Evolutionary conservation across 495 filamentous ascomycete species (phyloP).

Genomic region (Pseudoneurospora amorphoporcata): DNA sequence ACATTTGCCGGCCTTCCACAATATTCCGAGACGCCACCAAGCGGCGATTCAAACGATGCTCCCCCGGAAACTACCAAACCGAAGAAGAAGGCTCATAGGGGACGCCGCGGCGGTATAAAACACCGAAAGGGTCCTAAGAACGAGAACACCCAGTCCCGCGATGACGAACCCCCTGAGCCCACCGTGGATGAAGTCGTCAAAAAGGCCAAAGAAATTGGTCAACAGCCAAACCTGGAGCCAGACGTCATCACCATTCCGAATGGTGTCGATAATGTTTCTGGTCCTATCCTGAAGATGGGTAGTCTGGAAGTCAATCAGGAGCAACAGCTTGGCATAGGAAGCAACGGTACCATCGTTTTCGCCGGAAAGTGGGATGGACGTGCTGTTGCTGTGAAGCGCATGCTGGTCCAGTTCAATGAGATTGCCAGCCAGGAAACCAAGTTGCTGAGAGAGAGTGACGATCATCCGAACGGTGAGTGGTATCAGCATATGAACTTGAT

Average conservation of each 20-base stretch:
- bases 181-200: slow-evolving; percentile 35
- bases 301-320: slow-evolving; percentile 64
- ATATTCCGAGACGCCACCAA: not conserved
- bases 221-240: slow-evolving; percentile 43
- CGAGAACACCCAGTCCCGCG: slow-evolving; percentile 31
- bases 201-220: slow-evolving; percentile 33
- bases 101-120: slow-evolving; percentile 68
- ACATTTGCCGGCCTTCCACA: slow-evolving; percentile 6
- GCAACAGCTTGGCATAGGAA: slow-evolving; percentile 65
- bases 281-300: slow-evolving; percentile 56
- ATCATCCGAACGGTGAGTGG: slow-evolving; percentile 66
- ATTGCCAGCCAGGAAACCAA: slow-evolving; percentile 91
- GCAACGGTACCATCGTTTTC: slow-evolving; percentile 80
- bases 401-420: slow-evolving; percentile 90
- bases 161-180: slow-evolving; percentile 24
- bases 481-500: not conserved
- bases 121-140: slow-evolving; percentile 47
- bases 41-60: slow-evolving; percentile 24
- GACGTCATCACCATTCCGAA: slow-evolving; percentile 42
- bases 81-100: slow-evolving; percentile 76
- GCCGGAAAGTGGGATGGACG: slow-evolving; percentile 80
- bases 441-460: slow-evolving; percentile 82
- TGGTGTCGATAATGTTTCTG: slow-evolving; percentile 44
- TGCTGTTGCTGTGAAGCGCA: slow-evolving; percentile 91
- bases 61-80: slow-evolving; percentile 33